phyloP scores from a whole-genome alignment of 2,329 filamentous ascomycete genomes.

The Fusarium azukiicola region DNA sequence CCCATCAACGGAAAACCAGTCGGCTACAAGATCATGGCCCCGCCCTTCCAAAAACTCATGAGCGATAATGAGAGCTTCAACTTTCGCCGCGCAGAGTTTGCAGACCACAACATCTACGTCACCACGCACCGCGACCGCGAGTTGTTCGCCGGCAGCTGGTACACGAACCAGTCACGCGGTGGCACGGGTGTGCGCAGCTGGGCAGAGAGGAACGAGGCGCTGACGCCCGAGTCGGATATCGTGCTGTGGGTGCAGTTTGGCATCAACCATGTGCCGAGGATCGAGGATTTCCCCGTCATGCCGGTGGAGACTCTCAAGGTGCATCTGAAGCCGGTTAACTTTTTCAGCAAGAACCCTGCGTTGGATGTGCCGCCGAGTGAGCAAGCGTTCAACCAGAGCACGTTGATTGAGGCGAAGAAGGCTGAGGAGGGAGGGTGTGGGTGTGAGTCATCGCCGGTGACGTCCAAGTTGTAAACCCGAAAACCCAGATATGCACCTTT shows the following conservation, averaged over 20 bases:
- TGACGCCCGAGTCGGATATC: conserved; percentile 87
- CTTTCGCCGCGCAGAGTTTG: conserved; percentile 68
- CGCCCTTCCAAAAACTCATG: conserved; percentile 70
- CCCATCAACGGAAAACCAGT: conserved; percentile 65
- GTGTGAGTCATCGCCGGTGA: conserved; percentile 21
- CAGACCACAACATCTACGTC: conserved; percentile 71
- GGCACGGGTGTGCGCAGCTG: conserved; percentile 60
- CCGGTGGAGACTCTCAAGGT: conserved; percentile 47
- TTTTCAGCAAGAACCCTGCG: conserved; percentile 71
- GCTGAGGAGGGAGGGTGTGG: conserved; percentile 11
- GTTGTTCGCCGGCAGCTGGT: conserved; percentile 73
- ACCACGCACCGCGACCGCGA: conserved; percentile 73
- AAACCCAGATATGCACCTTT: not conserved
- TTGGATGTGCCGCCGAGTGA: conserved; percentile 65
- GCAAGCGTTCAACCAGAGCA: conserved; percentile 46
- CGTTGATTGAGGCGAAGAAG: conserved; percentile 30
- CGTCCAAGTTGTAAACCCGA: conserved; percentile 32
- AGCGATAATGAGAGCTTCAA: conserved; percentile 68
- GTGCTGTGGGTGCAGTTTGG: conserved; percentile 73
- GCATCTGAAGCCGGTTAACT: conserved; percentile 65
- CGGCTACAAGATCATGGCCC: conserved; percentile 72
- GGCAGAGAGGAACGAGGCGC: conserved; percentile 59
- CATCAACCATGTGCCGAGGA: conserved; percentile 71
- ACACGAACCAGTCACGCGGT: conserved; percentile 71
- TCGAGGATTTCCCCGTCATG: conserved; percentile 75